A percentile compares a stretch with the other conserved stretches of the same genome.
Conservation (phyloP, 257 asterid genomes). For the Ilex asprella region DNA sequence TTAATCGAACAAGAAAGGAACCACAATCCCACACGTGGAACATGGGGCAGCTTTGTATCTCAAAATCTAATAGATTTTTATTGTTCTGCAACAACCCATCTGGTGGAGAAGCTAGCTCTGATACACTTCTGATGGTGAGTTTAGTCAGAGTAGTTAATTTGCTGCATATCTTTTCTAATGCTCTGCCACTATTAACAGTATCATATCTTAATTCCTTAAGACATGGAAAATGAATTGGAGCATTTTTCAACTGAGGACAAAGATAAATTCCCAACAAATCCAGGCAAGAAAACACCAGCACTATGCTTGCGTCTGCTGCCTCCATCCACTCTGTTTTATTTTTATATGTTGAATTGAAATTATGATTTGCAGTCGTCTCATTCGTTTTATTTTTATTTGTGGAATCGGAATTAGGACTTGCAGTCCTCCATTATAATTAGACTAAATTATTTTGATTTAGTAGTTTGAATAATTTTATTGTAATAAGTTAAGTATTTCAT, state of each 20-base stretch:
- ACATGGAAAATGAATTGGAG: neutral
- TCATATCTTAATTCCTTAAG: neutral
- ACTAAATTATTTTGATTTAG: too few species aligned
- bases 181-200: neutral
- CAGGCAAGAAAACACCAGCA: neutral
- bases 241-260: too few species aligned
- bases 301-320: too few species aligned
- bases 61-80: too few species aligned
- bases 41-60: neutral
- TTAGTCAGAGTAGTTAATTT: constrained; percentile 1
- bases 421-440: too few species aligned
- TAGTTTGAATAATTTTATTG: too few species aligned
- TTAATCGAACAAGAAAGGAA: constrained; percentile 3
- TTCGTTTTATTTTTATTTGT: too few species aligned
- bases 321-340: neutral
- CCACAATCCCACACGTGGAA: neutral
- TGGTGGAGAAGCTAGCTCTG: neutral
- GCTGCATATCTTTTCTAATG: constrained; percentile 11
- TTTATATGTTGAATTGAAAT: too few species aligned
- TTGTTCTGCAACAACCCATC: neutral
- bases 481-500: too few species aligned
- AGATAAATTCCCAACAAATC: too few species aligned
- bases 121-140: neutral
- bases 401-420: too few species aligned
- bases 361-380: too few species aligned